Percentiles rank a stretch among this genome's conserved stretches.
These are phyloP conservation scores for Exophiala lecanii-corni DNA, from an alignment of 2,329 filamentous ascomycete genomes.

Conservation along the genomic window DNA sequence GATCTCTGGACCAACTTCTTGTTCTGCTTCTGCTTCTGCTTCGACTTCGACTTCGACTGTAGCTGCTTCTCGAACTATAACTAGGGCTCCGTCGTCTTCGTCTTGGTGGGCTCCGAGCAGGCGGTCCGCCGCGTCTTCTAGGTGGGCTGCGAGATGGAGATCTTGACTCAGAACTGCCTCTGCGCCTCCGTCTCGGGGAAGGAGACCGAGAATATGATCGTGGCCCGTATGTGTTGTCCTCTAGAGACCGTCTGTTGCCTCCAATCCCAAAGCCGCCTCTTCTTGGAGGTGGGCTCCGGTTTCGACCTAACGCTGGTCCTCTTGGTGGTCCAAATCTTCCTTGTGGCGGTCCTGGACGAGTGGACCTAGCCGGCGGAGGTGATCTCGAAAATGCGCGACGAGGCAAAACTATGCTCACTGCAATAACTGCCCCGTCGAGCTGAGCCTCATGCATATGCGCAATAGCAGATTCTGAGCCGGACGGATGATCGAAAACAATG, in stretches of 20 bases:
- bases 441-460: constrained; percentile 98
- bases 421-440: constrained; percentile 74
- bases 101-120: constrained; percentile 33
- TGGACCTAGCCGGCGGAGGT: constrained; percentile 66
- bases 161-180: constrained; percentile 33
- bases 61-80: constrained; percentile 58
- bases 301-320: constrained; percentile 27
- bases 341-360: constrained; percentile 45
- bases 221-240: constrained; percentile 55
- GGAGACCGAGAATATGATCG: constrained; percentile 45
- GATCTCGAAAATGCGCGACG: constrained; percentile 75
- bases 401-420: constrained; percentile 83
- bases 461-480: constrained; percentile 81
- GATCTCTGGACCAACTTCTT: no score
- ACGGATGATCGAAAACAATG: constrained; percentile 72
- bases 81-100: constrained; percentile 55
- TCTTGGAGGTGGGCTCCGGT: constrained; percentile 34
- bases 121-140: constrained; percentile 33
- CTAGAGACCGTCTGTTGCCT: constrained; percentile 29
- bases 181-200: constrained; percentile 34
- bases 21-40: constrained; percentile 48
- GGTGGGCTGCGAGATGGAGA: constrained; percentile 42
- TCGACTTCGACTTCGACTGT: constrained; percentile 48
- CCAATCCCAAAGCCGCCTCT: constrained; percentile 33
- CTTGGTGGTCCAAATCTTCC: constrained; percentile 30